These are phyloP conservation scores for Pseudocercospora fijiensis DNA, from an alignment of 2,329 filamentous ascomycete genomes.

Conservation along the genomic window DNA sequence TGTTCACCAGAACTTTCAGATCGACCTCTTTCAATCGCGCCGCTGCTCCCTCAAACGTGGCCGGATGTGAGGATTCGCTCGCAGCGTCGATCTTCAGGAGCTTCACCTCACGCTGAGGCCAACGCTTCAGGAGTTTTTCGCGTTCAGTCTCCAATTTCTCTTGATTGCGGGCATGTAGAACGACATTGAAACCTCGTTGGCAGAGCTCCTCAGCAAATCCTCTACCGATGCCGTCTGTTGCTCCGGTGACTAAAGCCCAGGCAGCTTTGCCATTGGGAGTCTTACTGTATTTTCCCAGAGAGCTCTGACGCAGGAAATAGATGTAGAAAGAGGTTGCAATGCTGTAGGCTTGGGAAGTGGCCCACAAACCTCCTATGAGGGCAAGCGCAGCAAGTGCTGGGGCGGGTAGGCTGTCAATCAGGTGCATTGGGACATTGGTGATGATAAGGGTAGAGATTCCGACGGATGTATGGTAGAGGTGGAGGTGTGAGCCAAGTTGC, in stretches of 20 bases:
- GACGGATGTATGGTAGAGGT: neutral
- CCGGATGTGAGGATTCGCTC: slow-evolving; percentile 39
- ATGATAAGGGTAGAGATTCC: neutral
- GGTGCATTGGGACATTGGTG: neutral
- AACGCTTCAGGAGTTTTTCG: slow-evolving; percentile 42
- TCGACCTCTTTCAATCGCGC: slow-evolving; percentile 36
- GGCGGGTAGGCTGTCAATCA: neutral
- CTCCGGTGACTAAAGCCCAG: slow-evolving; percentile 43
- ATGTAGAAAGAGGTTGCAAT: slow-evolving; percentile 27
- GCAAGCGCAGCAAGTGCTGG: slow-evolving; percentile 20
- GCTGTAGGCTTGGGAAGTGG: slow-evolving; percentile 24
- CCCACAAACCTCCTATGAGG: slow-evolving; percentile 24
- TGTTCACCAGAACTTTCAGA: slow-evolving; percentile 58
- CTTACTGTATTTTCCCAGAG: slow-evolving; percentile 27
- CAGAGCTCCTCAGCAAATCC: slow-evolving; percentile 55
- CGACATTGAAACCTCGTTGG: slow-evolving; percentile 54
- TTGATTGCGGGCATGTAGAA: slow-evolving; percentile 57
- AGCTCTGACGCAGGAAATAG: slow-evolving; percentile 31
- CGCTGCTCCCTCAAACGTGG: slow-evolving; percentile 41
- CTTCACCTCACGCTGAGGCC: slow-evolving; percentile 44
- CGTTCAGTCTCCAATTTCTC: slow-evolving; percentile 49
- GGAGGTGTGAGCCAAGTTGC: neutral
- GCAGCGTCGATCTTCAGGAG: slow-evolving; percentile 36
- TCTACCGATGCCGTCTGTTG: slow-evolving; percentile 57
- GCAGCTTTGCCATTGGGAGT: slow-evolving; percentile 14